Base-by-base conservation (phyloP, 2,329 filamentous ascomycete genomes). In the Monilinia polystroma region DNA sequence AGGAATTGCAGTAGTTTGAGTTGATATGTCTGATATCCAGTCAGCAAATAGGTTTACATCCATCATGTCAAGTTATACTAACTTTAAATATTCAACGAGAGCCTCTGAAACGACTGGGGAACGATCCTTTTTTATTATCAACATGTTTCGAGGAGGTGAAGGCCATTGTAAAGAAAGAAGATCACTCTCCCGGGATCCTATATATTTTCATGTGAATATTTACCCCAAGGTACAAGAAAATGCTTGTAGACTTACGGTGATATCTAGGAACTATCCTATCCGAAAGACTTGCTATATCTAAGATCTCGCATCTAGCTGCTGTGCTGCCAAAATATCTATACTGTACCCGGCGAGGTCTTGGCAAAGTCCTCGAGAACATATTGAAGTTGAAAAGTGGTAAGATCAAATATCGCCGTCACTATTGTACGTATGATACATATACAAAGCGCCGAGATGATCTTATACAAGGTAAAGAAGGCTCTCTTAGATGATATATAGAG, bases 1-100 rank as follows among this genome's bases (percentile, higher is more conserved):
- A 90, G 70, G 93, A 86, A 63, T 86, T 85, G 0, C 92, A 89
- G 77, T 98, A 97, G 68, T 92, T 91, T 69, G 82, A 83, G 72
- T 88, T 86, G 67, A 97, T 85, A 78, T 98, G 90, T 72, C 85
- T 89, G 70, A 60, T 41, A 16, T 11, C 16, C 4, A 23, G 63
- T 73, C 45, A 74, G 69, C 16, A 45, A 18, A 55, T 11, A 54
- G 26, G 10, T 52, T 41, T 7, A n/a, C 18, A n/a, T 8, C 2
- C 60, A 47, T 32, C 7, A 20, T 7, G 29, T 23, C 18, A 12
- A 1, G 7, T 26, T 35, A 7, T 20, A 71, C 69, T 26, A 23
- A 77, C 74, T 76, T 78, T 45, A 75, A 77, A 69, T 78, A 78
- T 70, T 78, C 75, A 53, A 79, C 69, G 20, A 79, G 65, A 16